Base-by-base conservation (phyloP, 306 rosid genomes). In the Sesbania bispinosa region DNA sequence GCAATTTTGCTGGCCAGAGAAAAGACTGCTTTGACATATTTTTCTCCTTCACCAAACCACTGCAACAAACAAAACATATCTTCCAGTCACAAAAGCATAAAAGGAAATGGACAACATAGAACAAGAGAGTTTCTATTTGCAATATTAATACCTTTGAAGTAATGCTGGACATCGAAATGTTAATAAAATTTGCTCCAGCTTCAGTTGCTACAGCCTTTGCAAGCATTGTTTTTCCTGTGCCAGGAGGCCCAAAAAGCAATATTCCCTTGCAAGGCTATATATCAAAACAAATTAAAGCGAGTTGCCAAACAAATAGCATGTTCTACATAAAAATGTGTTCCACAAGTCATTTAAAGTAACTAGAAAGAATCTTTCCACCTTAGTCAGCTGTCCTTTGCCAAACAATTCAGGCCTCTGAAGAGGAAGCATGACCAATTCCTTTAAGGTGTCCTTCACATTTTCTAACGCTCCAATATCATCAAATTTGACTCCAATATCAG, bases 1-100 rank as follows among this genome's bases (percentile, higher is more conserved):
- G 98, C 86, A 69, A 93, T 93, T 89, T 93, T 93, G 87, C 98
- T 87, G 16, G 98, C 98, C 32, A 93, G 82, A 35, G 98, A 93
- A 78, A 93, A 93, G 74, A 90, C 94, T 0, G 98, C 98, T 81
- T 93, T 93, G 33, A 89, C 98, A 27, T 93, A 93, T 71, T 93
- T 93, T 73, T 93, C 97, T 58, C 97, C 98, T 81, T 93, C 98
- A 60, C 98, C 97, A 75, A 93, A 93, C 97, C 97, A 93, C 98
- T 93, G 88, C 86, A 79, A 77, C 42, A 54, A 77, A 70, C 42
- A 83, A 46, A 67, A 43, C 35, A 74, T 26, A 19, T 13, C 18
- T 4, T 35, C 10, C 7, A 14, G 59, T 80, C 71, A 88, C 11
- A 24, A 16, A 45, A 29, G 50, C 55, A 53, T 26, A 35, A 16